phyloP scores from a whole-genome alignment of 2,329 filamentous ascomycete species.

The Tolypocladium sp. region DNA sequence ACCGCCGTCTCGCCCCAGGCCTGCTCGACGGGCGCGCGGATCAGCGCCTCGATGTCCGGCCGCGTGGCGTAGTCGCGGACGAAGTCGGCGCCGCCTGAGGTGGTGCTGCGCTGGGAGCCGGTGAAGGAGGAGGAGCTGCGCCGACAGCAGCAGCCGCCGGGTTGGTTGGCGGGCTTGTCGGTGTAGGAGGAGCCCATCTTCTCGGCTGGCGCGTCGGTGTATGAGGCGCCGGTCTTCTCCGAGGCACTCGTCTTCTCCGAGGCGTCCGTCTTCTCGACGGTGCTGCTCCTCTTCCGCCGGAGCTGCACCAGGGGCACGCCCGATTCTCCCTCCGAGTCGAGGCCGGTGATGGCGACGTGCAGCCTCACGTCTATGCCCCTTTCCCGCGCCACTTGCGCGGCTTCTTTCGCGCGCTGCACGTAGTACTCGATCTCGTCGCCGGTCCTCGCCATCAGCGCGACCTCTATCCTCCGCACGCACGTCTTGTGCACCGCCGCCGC shows the following conservation, averaged over 20 bases:
- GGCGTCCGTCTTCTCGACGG: not conserved
- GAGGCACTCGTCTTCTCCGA: not conserved
- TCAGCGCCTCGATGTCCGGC: constrained; percentile 41
- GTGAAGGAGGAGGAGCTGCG: not conserved
- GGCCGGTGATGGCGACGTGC: constrained; percentile 43
- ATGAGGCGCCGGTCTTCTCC: not conserved
- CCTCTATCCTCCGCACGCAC: constrained; percentile 44
- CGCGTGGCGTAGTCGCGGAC: constrained; percentile 35
- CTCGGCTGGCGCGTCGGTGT: not conserved
- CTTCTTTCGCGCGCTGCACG: constrained; percentile 36
- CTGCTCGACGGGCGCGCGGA: constrained; percentile 44
- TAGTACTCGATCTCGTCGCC: constrained; percentile 48
- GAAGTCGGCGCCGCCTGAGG: constrained; percentile 12
- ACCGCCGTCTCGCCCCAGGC: constrained; percentile 53
- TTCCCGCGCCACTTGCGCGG: constrained; percentile 26
- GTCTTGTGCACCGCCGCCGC: constrained; percentile 28
- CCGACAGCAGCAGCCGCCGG: not conserved
- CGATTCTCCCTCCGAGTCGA: not conserved
- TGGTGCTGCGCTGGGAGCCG: not conserved
- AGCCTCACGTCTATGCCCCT: constrained; percentile 40
- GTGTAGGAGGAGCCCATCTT: not conserved
- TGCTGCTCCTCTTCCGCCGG: not conserved
- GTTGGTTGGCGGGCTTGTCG: not conserved
- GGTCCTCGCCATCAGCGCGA: constrained; percentile 41
- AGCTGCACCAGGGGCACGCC: constrained; percentile 2